Evolutionary conservation across 2,329 filamentous ascomycete species (phyloP).

Genomic region (Fusarium albidum): DNA sequence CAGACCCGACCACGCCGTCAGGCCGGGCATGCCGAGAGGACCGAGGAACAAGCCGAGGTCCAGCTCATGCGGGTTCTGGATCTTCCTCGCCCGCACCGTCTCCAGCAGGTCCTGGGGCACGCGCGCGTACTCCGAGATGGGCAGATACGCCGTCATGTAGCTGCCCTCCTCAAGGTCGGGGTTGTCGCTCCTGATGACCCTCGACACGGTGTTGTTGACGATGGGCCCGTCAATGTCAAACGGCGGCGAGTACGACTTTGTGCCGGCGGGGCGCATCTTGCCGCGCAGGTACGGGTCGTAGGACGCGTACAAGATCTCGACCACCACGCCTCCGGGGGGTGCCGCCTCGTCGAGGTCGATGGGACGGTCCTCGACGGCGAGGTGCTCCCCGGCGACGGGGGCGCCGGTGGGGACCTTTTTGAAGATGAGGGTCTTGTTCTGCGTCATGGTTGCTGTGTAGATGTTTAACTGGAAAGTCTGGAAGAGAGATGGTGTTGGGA

Average conservation of each 20-base stretch:
- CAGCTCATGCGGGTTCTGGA: constrained; percentile 75
- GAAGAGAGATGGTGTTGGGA: neutral
- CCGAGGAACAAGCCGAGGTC: constrained; percentile 76
- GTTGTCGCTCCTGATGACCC: constrained; percentile 75
- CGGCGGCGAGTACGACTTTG: constrained; percentile 65
- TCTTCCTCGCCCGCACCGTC: constrained; percentile 52
- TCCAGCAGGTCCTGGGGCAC: constrained; percentile 54
- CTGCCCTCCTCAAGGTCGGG: constrained; percentile 72
- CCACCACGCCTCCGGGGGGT: constrained; percentile 70
- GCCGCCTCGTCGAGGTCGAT: constrained; percentile 69
- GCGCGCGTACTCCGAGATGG: constrained; percentile 74
- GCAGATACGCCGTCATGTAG: constrained; percentile 64
- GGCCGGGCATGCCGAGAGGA: constrained; percentile 67
- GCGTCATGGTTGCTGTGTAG: constrained; percentile 42
- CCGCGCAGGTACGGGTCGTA: constrained; percentile 88
- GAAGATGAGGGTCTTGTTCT: constrained; percentile 80
- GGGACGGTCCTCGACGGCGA: constrained; percentile 70
- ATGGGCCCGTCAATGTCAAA: constrained; percentile 71
- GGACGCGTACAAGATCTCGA: constrained; percentile 77
- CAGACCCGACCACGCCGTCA: constrained; percentile 76
- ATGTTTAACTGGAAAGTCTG: neutral
- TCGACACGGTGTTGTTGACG: constrained; percentile 68
- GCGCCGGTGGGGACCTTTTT: constrained; percentile 71
- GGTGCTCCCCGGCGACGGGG: constrained; percentile 75
- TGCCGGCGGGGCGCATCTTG: constrained; percentile 71